phyloP scores from a whole-genome alignment of 2,329 filamentous ascomycete genomes.

The Alternaria metachromatica region DNA sequence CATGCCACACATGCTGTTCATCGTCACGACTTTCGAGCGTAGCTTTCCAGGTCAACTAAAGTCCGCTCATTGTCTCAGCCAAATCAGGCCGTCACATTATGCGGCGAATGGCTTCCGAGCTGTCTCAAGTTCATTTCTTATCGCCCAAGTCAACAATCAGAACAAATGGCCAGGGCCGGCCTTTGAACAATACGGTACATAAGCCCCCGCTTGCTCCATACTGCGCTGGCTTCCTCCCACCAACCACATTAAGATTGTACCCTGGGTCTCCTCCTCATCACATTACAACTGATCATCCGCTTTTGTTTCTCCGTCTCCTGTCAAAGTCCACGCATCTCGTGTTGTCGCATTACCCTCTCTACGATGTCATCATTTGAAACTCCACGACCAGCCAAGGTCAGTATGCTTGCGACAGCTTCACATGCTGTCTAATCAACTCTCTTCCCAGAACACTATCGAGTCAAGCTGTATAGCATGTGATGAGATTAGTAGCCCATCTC shows the following conservation, averaged over 20 bases:
- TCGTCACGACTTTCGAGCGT: not conserved
- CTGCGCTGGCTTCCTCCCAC: not conserved
- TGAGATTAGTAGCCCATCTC: not conserved
- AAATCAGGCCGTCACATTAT: not conserved
- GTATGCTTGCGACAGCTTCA: not conserved
- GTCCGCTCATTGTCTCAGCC: not conserved
- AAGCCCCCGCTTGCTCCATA: not conserved
- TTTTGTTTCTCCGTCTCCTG: not conserved
- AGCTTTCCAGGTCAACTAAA: not conserved
- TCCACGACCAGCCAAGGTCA: not conserved
- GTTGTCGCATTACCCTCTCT: not conserved
- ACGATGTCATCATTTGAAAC: not conserved
- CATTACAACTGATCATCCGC: not conserved
- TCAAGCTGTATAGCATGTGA: not conserved
- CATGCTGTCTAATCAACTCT: not conserved
- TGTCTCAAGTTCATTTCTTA: not conserved
- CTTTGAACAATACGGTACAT: not conserved
- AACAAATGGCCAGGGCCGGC: not conserved
- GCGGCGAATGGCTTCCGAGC: not conserved
- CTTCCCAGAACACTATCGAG: not conserved
- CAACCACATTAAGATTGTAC: not conserved
- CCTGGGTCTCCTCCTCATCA: not conserved
- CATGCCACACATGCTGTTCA: not conserved
- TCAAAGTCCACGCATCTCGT: not conserved
- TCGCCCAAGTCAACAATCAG: not conserved